These are phyloP conservation scores for Hymenotorrendiella dingleyae DNA, from an alignment of 2,329 filamentous ascomycete species.

Conservation along the genomic window DNA sequence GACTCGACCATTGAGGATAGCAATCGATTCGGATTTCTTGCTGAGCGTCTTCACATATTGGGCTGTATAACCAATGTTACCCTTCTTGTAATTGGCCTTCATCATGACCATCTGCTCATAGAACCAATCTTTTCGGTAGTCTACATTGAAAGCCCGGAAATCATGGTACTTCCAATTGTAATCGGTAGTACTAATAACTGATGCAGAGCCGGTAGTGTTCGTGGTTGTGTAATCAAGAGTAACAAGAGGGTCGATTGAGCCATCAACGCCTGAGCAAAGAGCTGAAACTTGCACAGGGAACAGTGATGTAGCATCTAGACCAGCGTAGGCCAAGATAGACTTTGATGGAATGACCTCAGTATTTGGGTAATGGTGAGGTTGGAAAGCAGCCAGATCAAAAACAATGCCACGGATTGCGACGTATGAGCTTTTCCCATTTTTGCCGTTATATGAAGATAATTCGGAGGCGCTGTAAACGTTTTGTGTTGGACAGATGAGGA, in stretches of 20 bases:
- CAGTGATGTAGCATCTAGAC: slow-evolving; percentile 76
- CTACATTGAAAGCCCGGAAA: slow-evolving; percentile 78
- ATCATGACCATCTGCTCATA: slow-evolving; percentile 78
- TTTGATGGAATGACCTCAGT: slow-evolving; percentile 50
- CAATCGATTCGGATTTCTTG: slow-evolving; percentile 59
- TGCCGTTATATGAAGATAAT: slow-evolving; percentile 67
- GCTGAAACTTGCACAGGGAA: slow-evolving; percentile 95
- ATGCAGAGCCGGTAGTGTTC: slow-evolving; percentile 66
- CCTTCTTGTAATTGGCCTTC: slow-evolving; percentile 75
- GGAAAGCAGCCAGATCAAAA: slow-evolving; percentile 72
- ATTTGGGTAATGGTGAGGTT: slow-evolving; percentile 71
- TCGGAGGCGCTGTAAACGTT: slow-evolving; percentile 78
- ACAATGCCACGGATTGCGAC: slow-evolving; percentile 84
- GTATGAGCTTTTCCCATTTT: slow-evolving; percentile 57
- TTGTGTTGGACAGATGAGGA: slow-evolving; percentile 85
- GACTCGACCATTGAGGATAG: slow-evolving; percentile 70
- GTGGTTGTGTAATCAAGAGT: slow-evolving; percentile 74
- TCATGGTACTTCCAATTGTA: slow-evolving; percentile 80
- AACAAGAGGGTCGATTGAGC: slow-evolving; percentile 61
- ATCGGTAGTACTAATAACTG: slow-evolving; percentile 60
- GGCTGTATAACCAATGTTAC: slow-evolving; percentile 76
- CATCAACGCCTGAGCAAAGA: slow-evolving; percentile 73
- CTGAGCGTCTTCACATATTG: slow-evolving; percentile 70
- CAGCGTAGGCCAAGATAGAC: slow-evolving; percentile 72
- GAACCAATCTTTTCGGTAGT: slow-evolving; percentile 87